Conservation (phyloP, 441 rosid species). For the Gossypium schwendimanii region DNA sequence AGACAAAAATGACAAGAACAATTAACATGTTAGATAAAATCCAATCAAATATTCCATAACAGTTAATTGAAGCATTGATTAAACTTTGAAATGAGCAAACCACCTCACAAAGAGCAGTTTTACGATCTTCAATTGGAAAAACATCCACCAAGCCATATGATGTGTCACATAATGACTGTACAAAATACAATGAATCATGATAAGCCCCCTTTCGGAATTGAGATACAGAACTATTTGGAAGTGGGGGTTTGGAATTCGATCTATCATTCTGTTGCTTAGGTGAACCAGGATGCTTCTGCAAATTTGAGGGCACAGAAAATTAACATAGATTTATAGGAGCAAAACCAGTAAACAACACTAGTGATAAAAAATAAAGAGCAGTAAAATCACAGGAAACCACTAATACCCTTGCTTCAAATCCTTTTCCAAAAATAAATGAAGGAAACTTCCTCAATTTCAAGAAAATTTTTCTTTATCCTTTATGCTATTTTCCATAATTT, state of each 20-base stretch:
- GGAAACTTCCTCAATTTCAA: not conserved
- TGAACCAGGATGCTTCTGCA: slow-evolving; percentile 82
- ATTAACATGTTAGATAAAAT: slow-evolving; percentile 20
- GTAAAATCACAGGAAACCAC: not conserved
- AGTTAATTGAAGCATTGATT: slow-evolving; percentile 8
- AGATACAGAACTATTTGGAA: slow-evolving; percentile 60
- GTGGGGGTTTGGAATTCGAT: slow-evolving; percentile 70
- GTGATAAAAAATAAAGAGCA: not conserved
- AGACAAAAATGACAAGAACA: slow-evolving; percentile 26
- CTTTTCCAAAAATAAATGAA: not conserved
- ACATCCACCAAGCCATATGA: slow-evolving; percentile 95
- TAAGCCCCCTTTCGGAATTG: slow-evolving; percentile 88
- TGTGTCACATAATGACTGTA: slow-evolving; percentile 79
- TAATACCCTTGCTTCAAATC: not conserved
- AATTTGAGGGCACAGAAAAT: slow-evolving; percentile 13
- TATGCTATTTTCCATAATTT: not conserved
- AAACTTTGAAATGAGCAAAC: slow-evolving; percentile 19
- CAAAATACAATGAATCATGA: slow-evolving; percentile 92
- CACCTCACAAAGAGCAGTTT: slow-evolving; percentile 90
- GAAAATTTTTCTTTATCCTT: not conserved
- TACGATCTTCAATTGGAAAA: slow-evolving; percentile 95
- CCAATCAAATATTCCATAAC: slow-evolving; percentile 11
- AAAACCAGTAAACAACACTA: slow-evolving; percentile 1
- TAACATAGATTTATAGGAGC: not conserved
- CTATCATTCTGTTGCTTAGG: slow-evolving; percentile 71